Evolutionary conservation across 495 filamentous ascomycete genomes (phyloP).

Genomic region (Astrocystis sublimbata): DNA sequence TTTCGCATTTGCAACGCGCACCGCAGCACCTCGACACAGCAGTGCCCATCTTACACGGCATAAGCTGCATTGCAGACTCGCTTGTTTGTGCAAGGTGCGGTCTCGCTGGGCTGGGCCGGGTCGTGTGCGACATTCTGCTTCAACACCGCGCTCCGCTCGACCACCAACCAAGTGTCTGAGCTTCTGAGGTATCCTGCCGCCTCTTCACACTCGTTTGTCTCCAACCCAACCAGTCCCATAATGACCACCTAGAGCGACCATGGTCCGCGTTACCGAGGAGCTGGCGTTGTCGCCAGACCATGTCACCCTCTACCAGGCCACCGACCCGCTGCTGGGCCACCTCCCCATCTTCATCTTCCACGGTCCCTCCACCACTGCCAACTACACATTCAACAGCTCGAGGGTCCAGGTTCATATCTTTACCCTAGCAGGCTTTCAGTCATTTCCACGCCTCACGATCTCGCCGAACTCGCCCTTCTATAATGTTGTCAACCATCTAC

Average conservation of each 20-base stretch:
- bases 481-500: conserved; percentile 85
- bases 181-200: conserved; percentile 11
- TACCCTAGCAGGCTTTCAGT: conserved; percentile 81
- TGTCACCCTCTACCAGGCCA: conserved; percentile 77
- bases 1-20: conserved; percentile 2
- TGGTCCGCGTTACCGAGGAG: conserved; percentile 67
- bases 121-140: conserved; percentile 5
- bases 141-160: background rate
- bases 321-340: conserved; percentile 73
- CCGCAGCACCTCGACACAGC: background rate
- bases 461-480: conserved; percentile 96
- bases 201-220: conserved; percentile 21
- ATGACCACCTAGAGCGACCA: conserved; percentile 53
- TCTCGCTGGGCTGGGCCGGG: conserved; percentile 1
- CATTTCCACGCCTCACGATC: conserved; percentile 85
- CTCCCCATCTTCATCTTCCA: conserved; percentile 79
- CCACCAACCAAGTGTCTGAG: conserved; percentile 4
- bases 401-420: conserved; percentile 92
- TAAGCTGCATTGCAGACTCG: conserved; percentile 10
- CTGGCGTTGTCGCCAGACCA: conserved; percentile 71
- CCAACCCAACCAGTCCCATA: conserved; percentile 25
- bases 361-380: conserved; percentile 78
- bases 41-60: conserved; percentile 11
- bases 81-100: conserved; percentile 11
- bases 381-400: conserved; percentile 81